These are phyloP conservation scores for Tuber magnatum DNA, from an alignment of 495 filamentous ascomycete species.

Conservation along the genomic window DNA sequence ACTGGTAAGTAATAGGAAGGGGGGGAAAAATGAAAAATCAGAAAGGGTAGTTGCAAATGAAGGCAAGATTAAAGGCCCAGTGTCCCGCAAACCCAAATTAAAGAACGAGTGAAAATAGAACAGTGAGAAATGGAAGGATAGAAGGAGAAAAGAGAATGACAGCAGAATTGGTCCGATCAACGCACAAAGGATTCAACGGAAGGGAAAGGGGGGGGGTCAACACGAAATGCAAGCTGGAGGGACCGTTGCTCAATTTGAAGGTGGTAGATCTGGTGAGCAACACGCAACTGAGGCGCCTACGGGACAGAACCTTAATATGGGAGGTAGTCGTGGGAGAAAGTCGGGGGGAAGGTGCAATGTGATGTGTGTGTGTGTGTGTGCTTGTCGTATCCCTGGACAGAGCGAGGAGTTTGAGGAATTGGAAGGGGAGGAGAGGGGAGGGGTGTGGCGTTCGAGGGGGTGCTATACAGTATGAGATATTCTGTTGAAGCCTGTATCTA, in stretches of 20 bases:
- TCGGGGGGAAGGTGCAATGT: slow-evolving; percentile 29
- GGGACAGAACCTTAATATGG: slow-evolving; percentile 21
- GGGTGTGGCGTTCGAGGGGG: slow-evolving; percentile 2
- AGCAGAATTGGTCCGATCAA: slow-evolving; percentile 26
- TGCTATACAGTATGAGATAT: slow-evolving; percentile 1
- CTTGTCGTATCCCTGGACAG: neutral
- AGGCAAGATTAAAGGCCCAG: slow-evolving; percentile 7
- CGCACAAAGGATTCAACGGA: slow-evolving; percentile 14
- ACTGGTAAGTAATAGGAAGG: slow-evolving; percentile 19
- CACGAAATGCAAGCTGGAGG: slow-evolving; percentile 24
- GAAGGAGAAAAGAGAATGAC: slow-evolving; percentile 16
- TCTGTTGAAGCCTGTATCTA: neutral
- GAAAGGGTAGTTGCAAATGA: slow-evolving; percentile 10
- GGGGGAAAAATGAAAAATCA: slow-evolving; percentile 11
- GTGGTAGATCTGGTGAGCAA: slow-evolving; percentile 25
- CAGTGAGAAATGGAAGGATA: neutral
- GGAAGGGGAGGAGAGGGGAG: neutral
- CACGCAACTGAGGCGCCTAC: slow-evolving; percentile 32
- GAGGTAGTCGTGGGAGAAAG: slow-evolving; percentile 16
- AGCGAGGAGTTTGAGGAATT: neutral
- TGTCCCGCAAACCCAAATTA: slow-evolving; percentile 25
- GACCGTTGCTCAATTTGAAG: slow-evolving; percentile 28
- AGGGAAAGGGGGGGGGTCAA: slow-evolving; percentile 23
- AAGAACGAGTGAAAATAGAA: neutral
- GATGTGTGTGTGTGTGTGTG: slow-evolving; percentile 7